Base-by-base conservation (phyloP, 2,329 filamentous ascomycete species). In the Lizonia empirigonia region DNA sequence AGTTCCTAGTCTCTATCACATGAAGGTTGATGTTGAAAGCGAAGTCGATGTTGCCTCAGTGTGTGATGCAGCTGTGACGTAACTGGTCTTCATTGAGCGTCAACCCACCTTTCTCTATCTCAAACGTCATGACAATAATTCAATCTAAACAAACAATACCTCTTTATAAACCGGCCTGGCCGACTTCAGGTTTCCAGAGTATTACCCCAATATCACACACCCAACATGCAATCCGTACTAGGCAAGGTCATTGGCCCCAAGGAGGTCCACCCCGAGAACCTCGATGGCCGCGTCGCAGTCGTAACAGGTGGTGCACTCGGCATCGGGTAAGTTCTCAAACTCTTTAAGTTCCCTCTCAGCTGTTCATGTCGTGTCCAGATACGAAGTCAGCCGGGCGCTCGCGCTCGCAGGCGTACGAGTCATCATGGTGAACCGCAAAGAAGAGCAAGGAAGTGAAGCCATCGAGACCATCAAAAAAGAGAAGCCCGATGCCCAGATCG, bases 401-500 rank as follows among this genome's bases (percentile, higher is more conserved):
- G 56, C 47, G n/a, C 41, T 59, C 29, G 52, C 46, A 18, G 58
- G 58, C 30, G 55, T 44, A 20, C 46, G 50, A 38, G 63, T 64
- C 7, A 61, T 74, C 33, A 58, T 58, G 63, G 58, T 70, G 10
- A 71, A 68, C 44, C 61, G 64, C 23, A 64, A 67, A 23, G 68
- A 72, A 50, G 80, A 74, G 55, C 70, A 81, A 58, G 72, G 74
- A 29, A 58, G 57, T 18, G 53, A 64, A 9, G 69, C 75, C n/a
- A 64, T 74, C 23, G 62, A 72, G 39, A 59, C 58, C n/a, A 67
- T 71, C 53, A 70, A 68, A 19, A 50, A 65, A 24, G 63, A 72
- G 46, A 50, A 51, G 15, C 53, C 56, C 1, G 38, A 58, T n/a
- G 59, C 61, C 5, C 23, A 74, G 4, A 61, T 79, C 20, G 72